Base-by-base conservation (phyloP, 306 rosid genomes). In the Begonia peltatifolia region DNA sequence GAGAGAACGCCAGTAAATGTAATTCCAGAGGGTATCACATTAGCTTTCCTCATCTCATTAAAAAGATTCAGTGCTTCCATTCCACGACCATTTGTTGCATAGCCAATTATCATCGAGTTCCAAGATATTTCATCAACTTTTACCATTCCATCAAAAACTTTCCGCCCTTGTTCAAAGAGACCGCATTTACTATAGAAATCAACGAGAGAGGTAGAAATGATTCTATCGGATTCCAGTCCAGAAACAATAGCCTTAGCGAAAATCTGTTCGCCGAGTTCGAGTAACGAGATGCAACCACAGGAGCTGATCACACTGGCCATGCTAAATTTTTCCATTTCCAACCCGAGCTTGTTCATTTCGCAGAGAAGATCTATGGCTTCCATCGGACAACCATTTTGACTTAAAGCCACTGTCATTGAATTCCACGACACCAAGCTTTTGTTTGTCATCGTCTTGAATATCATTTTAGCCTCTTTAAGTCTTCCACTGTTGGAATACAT, bases 101-200 rank as follows among this genome's bases (percentile, higher is more conserved):
- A 86, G 48, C 95, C 95, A 69, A 66, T 82, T 66, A 86, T 54
- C 83, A 86, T 77, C 18, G 93, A 62, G 50, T 86, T 86, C 95
- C 95, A 86, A 43, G 87, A 68, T 35, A 82, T 80, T 71, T 73
- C 85, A 53, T 82, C 80, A 16, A 55, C 63, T 81, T 77, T 75
- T 3, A 57, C n/a, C 81, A 75, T 73, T 65, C 64, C 53, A 58
- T 82, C 68, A 60, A 86, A 82, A 64, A 79, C 48, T 63, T 68
- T 73, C 16, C 53, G 61, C 25, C 81, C 95, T 30, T 46, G 55
- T 30, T 68, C 71, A 63, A 76, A 73, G 61, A 86, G 65, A 55
- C 95, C 95, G 59, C 93, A 86, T 70, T 82, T 86, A 62, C 93
- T 76, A 62, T 77, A 82, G 60, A 82, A 72, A 61, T 86, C 85